These are phyloP conservation scores for Penicillium paradoxum DNA, from an alignment of 495 filamentous ascomycete species.

Conservation along the genomic window DNA sequence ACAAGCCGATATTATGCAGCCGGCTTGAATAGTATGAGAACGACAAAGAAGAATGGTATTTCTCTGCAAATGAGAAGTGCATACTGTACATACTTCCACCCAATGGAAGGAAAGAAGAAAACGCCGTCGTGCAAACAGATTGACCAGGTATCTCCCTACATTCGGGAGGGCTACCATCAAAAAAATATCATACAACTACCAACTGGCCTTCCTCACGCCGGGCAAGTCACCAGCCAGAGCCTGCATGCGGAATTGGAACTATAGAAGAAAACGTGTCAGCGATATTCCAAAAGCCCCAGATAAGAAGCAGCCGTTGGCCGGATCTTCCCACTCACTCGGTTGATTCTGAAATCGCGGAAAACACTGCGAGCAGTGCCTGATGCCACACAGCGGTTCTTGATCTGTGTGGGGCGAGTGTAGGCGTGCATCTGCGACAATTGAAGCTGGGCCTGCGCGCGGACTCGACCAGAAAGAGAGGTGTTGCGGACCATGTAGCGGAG, in stretches of 20 bases:
- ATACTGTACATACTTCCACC: slow-evolving; percentile 35
- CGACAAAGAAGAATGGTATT: not conserved
- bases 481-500: slow-evolving; percentile 93
- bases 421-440: slow-evolving; percentile 90
- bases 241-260: slow-evolving; percentile 91
- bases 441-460: slow-evolving; percentile 83
- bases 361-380: slow-evolving; percentile 84
- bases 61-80: slow-evolving; percentile 6
- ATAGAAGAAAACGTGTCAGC: slow-evolving; percentile 25
- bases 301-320: not conserved
- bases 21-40: not conserved
- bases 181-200: slow-evolving; percentile 46
- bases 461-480: slow-evolving; percentile 73
- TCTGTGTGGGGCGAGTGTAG: slow-evolving; percentile 89
- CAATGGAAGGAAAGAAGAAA: slow-evolving; percentile 25
- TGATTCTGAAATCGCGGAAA: slow-evolving; percentile 83
- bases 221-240: slow-evolving; percentile 84
- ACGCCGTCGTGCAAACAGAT: slow-evolving; percentile 27
- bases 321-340: slow-evolving; percentile 60
- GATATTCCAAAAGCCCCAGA: not conserved
- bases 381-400: slow-evolving; percentile 85
- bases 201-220: slow-evolving; percentile 92
- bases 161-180: slow-evolving; percentile 2
- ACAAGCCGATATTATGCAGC: not conserved
- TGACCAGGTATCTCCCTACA: slow-evolving; percentile 19